A percentile compares a stretch with the other conserved stretches of the same genome.
These are phyloP conservation scores for Eucalyptus rudis DNA, from an alignment of 345 rosid species.

Conservation along the genomic window DNA sequence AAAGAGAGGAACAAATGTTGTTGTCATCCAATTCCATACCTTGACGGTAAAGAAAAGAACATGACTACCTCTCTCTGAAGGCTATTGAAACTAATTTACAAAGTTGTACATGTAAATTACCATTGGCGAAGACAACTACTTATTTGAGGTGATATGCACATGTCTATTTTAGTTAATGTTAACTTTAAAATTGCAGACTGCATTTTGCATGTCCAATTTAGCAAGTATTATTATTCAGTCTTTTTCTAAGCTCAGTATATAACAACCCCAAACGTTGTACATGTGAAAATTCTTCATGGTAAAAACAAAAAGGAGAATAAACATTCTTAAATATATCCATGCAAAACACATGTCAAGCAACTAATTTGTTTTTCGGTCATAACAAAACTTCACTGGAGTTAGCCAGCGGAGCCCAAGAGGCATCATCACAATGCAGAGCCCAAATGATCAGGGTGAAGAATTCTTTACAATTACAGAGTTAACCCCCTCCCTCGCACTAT, in stretches of 20 bases:
- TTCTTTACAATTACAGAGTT: not conserved
- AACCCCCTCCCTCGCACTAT: not conserved
- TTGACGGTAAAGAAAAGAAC: not conserved
- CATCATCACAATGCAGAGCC: not conserved
- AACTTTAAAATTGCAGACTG: not conserved
- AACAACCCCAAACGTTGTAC: not conserved
- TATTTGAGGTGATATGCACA: not conserved
- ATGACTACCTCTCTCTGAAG: not conserved
- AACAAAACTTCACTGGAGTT: too few relatives aligned
- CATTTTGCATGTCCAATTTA: not conserved
- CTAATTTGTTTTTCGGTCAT: not conserved
- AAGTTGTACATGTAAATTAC: not conserved
- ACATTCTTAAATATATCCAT: not conserved
- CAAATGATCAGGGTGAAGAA: not conserved
- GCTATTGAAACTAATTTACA: not conserved
- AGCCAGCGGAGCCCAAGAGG: too few relatives aligned
- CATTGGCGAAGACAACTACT: not conserved
- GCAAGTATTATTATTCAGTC: not conserved
- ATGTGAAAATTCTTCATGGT: not conserved
- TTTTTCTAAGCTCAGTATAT: not conserved
- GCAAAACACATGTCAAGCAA: not conserved
- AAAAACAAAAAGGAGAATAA: not conserved
- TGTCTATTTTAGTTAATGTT: not conserved
- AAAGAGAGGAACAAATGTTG: not conserved
- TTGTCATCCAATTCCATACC: not conserved